These are phyloP conservation scores for Pestalotiopsis sp. DNA, from an alignment of 2,329 filamentous ascomycete species.

Conservation along the genomic window DNA sequence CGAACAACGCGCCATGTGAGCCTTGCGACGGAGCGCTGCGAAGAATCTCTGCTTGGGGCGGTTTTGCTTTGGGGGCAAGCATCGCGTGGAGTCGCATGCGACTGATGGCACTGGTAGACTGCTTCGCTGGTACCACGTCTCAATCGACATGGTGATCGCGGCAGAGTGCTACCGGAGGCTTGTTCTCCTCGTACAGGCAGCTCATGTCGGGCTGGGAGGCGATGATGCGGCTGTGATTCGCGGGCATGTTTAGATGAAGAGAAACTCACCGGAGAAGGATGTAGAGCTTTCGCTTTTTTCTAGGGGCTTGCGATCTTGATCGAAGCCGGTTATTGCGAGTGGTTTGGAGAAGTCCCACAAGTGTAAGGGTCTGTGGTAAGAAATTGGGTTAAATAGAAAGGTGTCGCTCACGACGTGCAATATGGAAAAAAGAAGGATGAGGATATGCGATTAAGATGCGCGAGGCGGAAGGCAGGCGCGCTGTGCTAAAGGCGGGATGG, in stretches of 20 bases:
- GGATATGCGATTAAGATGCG: slow-evolving; percentile 6
- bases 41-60: not conserved
- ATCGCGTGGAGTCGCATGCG: not conserved
- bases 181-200: not conserved
- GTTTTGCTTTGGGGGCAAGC: not conserved
- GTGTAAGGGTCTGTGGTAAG: not conserved
- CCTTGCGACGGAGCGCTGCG: not conserved
- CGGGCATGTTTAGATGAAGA: not conserved
- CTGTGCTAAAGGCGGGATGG: not conserved
- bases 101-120: not conserved
- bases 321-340: not conserved
- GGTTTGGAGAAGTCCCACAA: not conserved
- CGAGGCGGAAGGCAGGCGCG: not conserved
- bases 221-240: not conserved
- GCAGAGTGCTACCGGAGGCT: not conserved
- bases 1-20: not conserved
- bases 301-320: not conserved
- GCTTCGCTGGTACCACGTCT: not conserved
- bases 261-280: not conserved
- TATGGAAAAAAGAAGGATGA: not conserved
- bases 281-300: not conserved
- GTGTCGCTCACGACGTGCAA: not conserved
- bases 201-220: not conserved
- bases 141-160: not conserved
- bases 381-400: not conserved